Evolutionary conservation across 495 filamentous ascomycete species (phyloP).

Genomic region (Cercophora newfieldiana): DNA sequence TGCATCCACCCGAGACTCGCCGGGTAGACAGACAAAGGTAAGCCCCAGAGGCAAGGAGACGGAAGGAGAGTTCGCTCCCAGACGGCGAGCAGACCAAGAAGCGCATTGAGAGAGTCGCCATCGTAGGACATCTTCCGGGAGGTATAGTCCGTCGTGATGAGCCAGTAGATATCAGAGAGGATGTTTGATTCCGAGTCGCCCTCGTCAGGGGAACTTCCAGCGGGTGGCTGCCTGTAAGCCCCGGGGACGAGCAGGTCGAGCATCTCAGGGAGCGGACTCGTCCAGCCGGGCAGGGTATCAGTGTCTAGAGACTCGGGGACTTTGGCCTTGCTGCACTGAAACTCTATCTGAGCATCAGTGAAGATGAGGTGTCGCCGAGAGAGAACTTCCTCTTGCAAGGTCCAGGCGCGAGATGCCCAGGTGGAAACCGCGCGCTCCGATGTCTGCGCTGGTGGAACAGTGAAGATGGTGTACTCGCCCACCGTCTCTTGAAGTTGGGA

Average conservation of each 20-base stretch:
- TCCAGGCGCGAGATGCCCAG: slow-evolving; percentile 26
- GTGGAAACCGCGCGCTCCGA: neutral
- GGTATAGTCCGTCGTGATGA: slow-evolving; percentile 17
- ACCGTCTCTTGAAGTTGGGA: slow-evolving; percentile 16
- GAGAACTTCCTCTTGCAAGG: slow-evolving; percentile 22
- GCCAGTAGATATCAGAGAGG: slow-evolving; percentile 1
- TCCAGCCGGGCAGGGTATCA: neutral
- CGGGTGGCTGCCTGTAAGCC: neutral
- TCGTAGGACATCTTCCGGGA: slow-evolving; percentile 20
- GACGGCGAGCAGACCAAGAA: slow-evolving; percentile 12
- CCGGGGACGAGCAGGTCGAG: neutral
- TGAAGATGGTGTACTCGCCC: slow-evolving; percentile 16
- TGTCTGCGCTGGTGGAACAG: slow-evolving; percentile 10
- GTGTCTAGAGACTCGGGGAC: slow-evolving; percentile 3
- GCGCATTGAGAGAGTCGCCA: slow-evolving; percentile 24
- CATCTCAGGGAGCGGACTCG: neutral
- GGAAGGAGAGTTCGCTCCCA: slow-evolving; percentile 15
- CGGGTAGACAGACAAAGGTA: slow-evolving; percentile 15
- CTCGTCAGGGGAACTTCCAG: neutral
- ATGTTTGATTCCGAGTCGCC: neutral
- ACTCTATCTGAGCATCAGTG: slow-evolving; percentile 12
- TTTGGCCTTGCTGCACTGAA: slow-evolving; percentile 2
- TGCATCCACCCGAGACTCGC: slow-evolving; percentile 21
- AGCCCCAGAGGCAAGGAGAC: slow-evolving; percentile 21
- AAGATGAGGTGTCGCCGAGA: slow-evolving; percentile 19